Base-by-base conservation (phyloP, 2,329 filamentous ascomycete species). In the Colletotrichum tropicale region DNA sequence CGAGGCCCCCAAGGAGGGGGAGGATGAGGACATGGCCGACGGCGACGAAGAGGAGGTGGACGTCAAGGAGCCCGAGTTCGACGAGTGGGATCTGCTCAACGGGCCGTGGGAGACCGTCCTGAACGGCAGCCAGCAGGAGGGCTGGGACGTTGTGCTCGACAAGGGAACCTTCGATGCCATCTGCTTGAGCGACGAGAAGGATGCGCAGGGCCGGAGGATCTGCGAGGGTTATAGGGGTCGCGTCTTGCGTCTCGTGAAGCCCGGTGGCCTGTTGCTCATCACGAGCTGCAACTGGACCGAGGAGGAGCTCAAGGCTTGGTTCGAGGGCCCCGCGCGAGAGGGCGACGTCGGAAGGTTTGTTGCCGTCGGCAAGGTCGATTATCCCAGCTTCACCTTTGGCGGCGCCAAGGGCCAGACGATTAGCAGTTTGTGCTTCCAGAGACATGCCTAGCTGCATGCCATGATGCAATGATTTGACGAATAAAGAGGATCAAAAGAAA, bases 281-380 rank as follows among this genome's bases (percentile, higher is more conserved):
- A 98, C 97, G 70, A 98, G 96, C 84, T 99, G 97, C 84, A 99
- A 99, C 86, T 99, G 97, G 97, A 98, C 96, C 2, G 96, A 97
- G 86, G 91, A 92, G 55, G 97, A 99, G 87, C 85, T 99, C 80
- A 88, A 90, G 76, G 86, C 85, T 18, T 98, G 96, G 96, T 97
- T 98, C 82, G 92, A 90, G 66, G 87, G 84, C 4, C 84, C 79
- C 26, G 80, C 78, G 32, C 79, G 78, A 64, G 79, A 76, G 34
- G 72, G 66, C 26, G 83, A 65, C 80, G 82, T 6, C 77, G 83
- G 84, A 74, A 81, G 87, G 66, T 88, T 98, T 79, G 87, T 87
- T 76, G 91, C 92, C 72, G 92, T 91, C 70, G 93, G 91, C 2
- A 89, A 91, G 79, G 92, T 98, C 70, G 91, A 93, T 81, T 98